Percentiles rank a stretch among this genome's conserved stretches.
Evolutionary conservation across 108 stramenopile species (phyloP).

Genomic region (Cylindrotheca fusiformis): DNA sequence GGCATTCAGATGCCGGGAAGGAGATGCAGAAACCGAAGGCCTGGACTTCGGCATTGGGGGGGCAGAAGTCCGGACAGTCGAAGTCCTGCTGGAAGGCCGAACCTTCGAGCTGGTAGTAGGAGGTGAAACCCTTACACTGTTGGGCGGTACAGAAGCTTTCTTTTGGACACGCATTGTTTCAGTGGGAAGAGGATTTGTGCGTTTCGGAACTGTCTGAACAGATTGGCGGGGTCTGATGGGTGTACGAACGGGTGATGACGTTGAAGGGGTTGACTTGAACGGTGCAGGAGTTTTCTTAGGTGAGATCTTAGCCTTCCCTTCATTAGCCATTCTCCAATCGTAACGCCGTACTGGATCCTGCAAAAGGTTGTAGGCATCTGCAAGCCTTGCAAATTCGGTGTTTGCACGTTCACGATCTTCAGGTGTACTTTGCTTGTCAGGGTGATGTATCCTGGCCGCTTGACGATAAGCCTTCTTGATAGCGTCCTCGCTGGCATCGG

Average conservation of each 20-base stretch:
- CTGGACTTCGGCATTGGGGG: neutral
- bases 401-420: slow-evolving; percentile 18
- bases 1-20: neutral
- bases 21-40: neutral
- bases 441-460: slow-evolving; percentile 47
- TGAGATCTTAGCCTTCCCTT: no score
- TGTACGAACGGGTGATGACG: neutral
- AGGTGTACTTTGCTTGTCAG: slow-evolving; percentile 54
- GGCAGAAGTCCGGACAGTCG: neutral
- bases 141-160: neutral
- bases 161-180: neutral
- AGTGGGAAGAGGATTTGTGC: neutral
- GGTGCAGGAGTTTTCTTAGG: neutral
- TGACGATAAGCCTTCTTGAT: slow-evolving; percentile 79
- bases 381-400: slow-evolving; percentile 60
- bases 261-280: neutral
- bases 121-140: neutral
- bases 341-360: slow-evolving; percentile 41
- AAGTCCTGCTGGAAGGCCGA: neutral
- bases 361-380: slow-evolving; percentile 79
- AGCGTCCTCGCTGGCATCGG: slow-evolving; percentile 49
- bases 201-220: neutral
- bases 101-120: neutral
- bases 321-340: slow-evolving; percentile 16
- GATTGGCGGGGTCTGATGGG: neutral